These are phyloP conservation scores for Gnomoniopsis smithogilvyi DNA, from an alignment of 2,329 filamentous ascomycete genomes.

Conservation along the genomic window DNA sequence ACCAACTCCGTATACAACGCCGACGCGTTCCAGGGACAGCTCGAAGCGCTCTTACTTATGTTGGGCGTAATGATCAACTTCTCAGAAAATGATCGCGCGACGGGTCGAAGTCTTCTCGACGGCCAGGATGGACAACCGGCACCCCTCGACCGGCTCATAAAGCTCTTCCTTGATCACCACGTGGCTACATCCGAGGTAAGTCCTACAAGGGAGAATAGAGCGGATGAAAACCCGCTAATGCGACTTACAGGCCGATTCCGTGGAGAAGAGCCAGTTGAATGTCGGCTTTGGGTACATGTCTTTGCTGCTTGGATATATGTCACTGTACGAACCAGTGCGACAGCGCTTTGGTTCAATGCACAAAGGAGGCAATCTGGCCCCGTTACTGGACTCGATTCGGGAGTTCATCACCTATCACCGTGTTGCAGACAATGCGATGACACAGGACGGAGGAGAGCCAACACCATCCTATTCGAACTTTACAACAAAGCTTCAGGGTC, in stretches of 20 bases:
- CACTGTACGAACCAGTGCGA: conserved; percentile 49
- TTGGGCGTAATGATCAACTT: conserved; percentile 86
- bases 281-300: conserved; percentile 85
- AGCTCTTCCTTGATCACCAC: conserved; percentile 65
- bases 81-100: conserved; percentile 69
- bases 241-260: conserved; percentile 57
- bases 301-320: conserved; percentile 79
- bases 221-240: conserved; percentile 20
- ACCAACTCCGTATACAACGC: conserved; percentile 45
- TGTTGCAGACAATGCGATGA: conserved; percentile 41
- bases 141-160: conserved; percentile 57
- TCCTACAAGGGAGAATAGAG: background rate
- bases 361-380: conserved; percentile 39
- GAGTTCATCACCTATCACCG: conserved; percentile 53
- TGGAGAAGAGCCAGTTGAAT: conserved; percentile 73
- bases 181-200: conserved; percentile 66
- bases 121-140: conserved; percentile 32
- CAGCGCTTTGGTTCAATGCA: conserved; percentile 40
- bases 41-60: conserved; percentile 73
- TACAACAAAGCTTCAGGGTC: conserved; percentile 35
- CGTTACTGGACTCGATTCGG: conserved; percentile 49
- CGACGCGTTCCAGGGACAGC: conserved; percentile 44
- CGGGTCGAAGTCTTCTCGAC: conserved; percentile 48
- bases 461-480: conserved; percentile 30
- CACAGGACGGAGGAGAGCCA: conserved; percentile 26